A percentile compares a stretch with the other conserved stretches of the same genome.
Conservation (phyloP, 1,284 basidiomycete genomes). For the Trichosporon ovoides region DNA sequence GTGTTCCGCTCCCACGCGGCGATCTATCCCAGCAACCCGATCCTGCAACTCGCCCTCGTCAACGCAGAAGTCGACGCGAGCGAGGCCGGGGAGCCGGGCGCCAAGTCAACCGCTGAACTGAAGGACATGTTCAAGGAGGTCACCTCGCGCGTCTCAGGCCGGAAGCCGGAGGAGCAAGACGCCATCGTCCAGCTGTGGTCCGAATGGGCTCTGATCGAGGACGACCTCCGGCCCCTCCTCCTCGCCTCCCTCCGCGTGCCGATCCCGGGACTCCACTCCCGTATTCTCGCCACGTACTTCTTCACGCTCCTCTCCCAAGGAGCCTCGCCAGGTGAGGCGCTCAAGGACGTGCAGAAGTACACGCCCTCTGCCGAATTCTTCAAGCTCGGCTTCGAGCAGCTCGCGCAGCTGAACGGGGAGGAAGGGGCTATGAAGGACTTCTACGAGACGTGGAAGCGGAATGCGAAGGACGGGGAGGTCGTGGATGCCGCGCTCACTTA, state of each 20-base stretch:
- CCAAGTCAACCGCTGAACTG: neutral
- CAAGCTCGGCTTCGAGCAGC: conserved; percentile 21
- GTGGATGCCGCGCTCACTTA: conserved; percentile 27
- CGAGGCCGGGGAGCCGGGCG: neutral
- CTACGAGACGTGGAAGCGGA: conserved; percentile 31
- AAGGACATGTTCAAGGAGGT: conserved; percentile 23
- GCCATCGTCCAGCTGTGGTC: conserved; percentile 26
- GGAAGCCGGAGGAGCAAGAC: conserved; percentile 15
- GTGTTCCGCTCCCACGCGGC: conserved; percentile 27
- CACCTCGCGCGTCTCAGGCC: conserved; percentile 16
- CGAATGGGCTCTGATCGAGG: conserved; percentile 24
- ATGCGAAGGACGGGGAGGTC: conserved; percentile 19
- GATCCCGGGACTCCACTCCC: conserved; percentile 24
- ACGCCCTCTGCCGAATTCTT: conserved; percentile 24
- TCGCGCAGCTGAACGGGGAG: conserved; percentile 15
- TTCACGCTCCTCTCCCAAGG: conserved; percentile 10
- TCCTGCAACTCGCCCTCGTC: conserved; percentile 29
- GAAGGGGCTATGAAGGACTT: conserved; percentile 20
- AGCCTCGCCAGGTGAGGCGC: neutral
- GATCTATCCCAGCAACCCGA: conserved; percentile 28
- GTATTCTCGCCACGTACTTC: conserved; percentile 22
- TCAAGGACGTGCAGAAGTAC: conserved; percentile 21
- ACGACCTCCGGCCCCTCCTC: conserved; percentile 15
- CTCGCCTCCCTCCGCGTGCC: conserved; percentile 24
- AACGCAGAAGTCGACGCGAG: conserved; percentile 19